Evolutionary conservation across 2,329 filamentous ascomycete genomes (phyloP).

Genomic region (Aureobasidium musti): DNA sequence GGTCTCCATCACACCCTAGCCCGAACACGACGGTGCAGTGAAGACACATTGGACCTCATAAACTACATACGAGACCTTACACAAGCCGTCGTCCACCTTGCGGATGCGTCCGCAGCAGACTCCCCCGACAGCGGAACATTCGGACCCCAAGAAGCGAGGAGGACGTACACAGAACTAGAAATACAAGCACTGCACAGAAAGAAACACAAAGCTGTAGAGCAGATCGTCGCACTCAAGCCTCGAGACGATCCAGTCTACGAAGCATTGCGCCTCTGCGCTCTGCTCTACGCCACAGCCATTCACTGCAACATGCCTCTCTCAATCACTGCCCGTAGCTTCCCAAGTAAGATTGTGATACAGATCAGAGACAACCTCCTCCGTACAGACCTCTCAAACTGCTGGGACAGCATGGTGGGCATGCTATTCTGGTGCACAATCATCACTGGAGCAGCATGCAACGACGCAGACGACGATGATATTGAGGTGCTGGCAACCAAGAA

Average conservation of each 20-base stretch:
- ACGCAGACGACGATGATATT: constrained; percentile 20
- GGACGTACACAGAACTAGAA: background rate
- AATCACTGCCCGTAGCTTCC: constrained; percentile 28
- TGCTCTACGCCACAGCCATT: constrained; percentile 37
- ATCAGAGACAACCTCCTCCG: constrained; percentile 36
- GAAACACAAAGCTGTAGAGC: background rate
- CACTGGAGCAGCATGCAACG: constrained; percentile 38
- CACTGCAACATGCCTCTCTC: constrained; percentile 34
- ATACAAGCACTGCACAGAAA: background rate
- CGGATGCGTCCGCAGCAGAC: background rate
- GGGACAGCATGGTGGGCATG: constrained; percentile 41
- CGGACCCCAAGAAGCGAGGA: background rate
- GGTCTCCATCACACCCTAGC: constrained; percentile 1
- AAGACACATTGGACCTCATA: constrained; percentile 1
- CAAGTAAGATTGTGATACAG: background rate
- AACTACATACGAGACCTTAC: constrained; percentile 7
- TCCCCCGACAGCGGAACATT: background rate
- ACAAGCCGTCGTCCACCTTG: constrained; percentile 6
- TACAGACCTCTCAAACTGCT: constrained; percentile 39
- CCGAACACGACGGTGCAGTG: constrained; percentile 9
- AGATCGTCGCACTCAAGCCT: background rate
- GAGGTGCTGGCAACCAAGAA: constrained; percentile 36
- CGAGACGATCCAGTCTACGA: constrained; percentile 35
- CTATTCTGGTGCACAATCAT: constrained; percentile 40
- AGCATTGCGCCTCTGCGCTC: constrained; percentile 36